Evolutionary conservation across 306 rosid genomes (phyloP).

Genomic region (Nissolia schottii): DNA sequence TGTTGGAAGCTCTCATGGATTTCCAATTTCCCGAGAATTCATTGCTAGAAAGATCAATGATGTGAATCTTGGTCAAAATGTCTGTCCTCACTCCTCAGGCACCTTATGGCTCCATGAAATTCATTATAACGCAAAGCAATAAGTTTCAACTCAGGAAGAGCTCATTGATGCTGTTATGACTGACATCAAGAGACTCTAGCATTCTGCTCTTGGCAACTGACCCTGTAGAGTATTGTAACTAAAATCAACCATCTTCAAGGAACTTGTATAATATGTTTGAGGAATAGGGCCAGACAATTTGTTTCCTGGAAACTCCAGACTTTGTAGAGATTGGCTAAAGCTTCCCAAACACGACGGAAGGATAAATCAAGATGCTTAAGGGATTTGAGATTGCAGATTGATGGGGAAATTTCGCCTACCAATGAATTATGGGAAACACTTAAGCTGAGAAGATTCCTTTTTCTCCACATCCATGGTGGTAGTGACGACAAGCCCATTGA

Average conservation of each 20-base stretch:
- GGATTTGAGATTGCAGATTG: conserved; percentile 20
- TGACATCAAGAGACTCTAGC: conserved; percentile 19
- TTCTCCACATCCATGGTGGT: conserved; percentile 23
- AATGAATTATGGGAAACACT: neutral
- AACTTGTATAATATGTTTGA: neutral
- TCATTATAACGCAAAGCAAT: neutral
- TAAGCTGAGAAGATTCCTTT: neutral
- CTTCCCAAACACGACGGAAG: conserved; percentile 22
- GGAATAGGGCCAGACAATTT: conserved; percentile 2
- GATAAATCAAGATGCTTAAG: conserved; percentile 20
- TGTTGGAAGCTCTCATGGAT: neutral
- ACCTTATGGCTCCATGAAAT: conserved; percentile 5
- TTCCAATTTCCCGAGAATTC: conserved; percentile 9
- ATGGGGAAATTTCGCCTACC: conserved; percentile 7
- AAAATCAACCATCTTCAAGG: neutral
- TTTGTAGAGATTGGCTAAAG: neutral
- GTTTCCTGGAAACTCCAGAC: neutral
- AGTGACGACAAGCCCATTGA: neutral
- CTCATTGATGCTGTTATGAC: conserved; percentile 4
- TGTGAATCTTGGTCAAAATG: conserved; percentile 23
- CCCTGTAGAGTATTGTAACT: conserved; percentile 32
- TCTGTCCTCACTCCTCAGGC: neutral
- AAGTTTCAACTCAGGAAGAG: conserved; percentile 25
- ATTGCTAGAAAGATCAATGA: conserved; percentile 29
- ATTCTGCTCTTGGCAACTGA: conserved; percentile 26